These are phyloP conservation scores for Bathelium albidoporum DNA, from an alignment of 495 filamentous ascomycete species.

Conservation along the genomic window DNA sequence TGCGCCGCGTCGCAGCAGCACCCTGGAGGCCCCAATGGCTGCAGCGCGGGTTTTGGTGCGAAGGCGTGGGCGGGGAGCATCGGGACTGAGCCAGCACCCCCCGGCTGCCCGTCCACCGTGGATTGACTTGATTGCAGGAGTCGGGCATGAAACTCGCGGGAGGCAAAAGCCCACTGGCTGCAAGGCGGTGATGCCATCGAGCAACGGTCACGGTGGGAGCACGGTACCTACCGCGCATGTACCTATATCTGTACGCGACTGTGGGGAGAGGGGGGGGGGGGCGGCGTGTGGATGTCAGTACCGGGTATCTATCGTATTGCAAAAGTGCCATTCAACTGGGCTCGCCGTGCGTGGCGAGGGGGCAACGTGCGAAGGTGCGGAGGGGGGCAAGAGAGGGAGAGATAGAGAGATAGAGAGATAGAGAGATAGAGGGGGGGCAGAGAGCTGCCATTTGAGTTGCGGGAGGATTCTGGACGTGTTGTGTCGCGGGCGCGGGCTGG, in stretches of 20 bases:
- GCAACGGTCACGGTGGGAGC: not conserved
- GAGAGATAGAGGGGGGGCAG: too few relatives aligned
- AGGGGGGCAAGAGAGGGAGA: not conserved
- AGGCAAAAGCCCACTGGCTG: not conserved
- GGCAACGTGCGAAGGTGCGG: not conserved
- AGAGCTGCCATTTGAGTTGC: too few relatives aligned
- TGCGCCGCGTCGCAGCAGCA: not conserved
- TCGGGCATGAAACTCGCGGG: slow-evolving; percentile 1
- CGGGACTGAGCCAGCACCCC: not conserved
- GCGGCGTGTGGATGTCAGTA: too few relatives aligned
- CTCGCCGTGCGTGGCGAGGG: not conserved
- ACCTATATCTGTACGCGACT: too few relatives aligned
- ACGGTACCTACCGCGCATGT: too few relatives aligned
- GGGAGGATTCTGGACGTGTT: not conserved
- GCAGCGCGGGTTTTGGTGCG: not conserved
- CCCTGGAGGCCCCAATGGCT: not conserved
- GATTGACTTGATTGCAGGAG: slow-evolving; percentile 6
- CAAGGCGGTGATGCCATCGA: not conserved
- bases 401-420: not conserved
- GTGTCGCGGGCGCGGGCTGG: not conserved
- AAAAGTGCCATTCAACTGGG: too few relatives aligned
- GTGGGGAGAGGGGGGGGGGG: not conserved
- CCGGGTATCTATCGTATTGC: too few relatives aligned
- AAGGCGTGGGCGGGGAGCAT: not conserved
- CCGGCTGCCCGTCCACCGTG: not conserved